Percentiles rank a stretch among this genome's conserved stretches.
Conservation (phyloP, 2,329 filamentous ascomycete genomes). For the Ceratocystiopsis sp. region DNA sequence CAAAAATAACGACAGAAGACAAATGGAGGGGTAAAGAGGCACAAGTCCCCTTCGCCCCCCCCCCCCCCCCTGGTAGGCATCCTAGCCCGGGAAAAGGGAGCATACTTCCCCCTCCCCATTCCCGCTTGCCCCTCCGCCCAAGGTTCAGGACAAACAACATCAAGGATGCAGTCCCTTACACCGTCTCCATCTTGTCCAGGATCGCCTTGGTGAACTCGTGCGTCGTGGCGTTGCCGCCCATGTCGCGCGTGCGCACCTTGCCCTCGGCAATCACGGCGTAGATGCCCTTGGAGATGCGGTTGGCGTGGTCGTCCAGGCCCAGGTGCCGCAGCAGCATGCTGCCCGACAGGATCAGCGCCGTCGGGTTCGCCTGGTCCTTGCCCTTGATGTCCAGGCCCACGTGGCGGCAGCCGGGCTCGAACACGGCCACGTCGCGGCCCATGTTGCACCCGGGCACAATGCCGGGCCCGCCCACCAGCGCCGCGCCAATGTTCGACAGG, state of each 20-base stretch:
- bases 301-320: slow-evolving; percentile 93
- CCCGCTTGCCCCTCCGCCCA: too few relatives aligned
- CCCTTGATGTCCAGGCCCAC: slow-evolving; percentile 99
- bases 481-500: slow-evolving; percentile 95
- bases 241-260: slow-evolving; percentile 82
- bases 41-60: too few relatives aligned
- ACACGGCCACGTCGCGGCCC: slow-evolving; percentile 94
- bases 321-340: slow-evolving; percentile 96
- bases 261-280: slow-evolving; percentile 72
- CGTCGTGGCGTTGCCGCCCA: slow-evolving; percentile 81
- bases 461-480: slow-evolving; percentile 89
- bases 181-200: slow-evolving; percentile 81
- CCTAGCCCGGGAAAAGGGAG: too few relatives aligned
- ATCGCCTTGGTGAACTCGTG: slow-evolving; percentile 92
- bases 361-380: slow-evolving; percentile 98
- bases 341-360: slow-evolving; percentile 82
- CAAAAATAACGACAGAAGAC: too few relatives aligned
- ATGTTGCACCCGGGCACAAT: slow-evolving; percentile 99
- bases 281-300: slow-evolving; percentile 83
- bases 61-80: too few relatives aligned
- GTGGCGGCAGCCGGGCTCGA: slow-evolving; percentile 97
- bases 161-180: too few relatives aligned
- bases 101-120: too few relatives aligned
- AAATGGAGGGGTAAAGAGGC: too few relatives aligned
- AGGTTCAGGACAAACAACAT: too few relatives aligned